These are phyloP conservation scores for Russula dissimulans DNA, from an alignment of 768 basidiomycete species.

Conservation along the genomic window DNA sequence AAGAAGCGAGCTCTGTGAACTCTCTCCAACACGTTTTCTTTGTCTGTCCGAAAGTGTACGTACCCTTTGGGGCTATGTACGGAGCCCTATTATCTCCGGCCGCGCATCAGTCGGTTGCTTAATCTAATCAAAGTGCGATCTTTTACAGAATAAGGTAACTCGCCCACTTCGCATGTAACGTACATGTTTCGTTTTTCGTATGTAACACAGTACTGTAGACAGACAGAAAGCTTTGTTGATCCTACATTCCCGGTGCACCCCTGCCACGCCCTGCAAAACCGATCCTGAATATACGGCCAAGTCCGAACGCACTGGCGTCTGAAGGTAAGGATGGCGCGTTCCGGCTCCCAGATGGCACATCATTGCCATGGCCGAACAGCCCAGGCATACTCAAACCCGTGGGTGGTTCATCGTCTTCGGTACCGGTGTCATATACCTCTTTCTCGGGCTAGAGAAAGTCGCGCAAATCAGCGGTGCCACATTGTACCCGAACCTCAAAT, in stretches of 20 bases:
- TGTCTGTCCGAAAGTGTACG: not conserved
- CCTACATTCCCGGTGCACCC: not conserved
- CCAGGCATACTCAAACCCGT: constrained; percentile 25
- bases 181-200: not conserved
- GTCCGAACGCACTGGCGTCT: constrained; percentile 13
- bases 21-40: not conserved
- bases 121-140: not conserved
- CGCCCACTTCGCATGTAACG: not conserved
- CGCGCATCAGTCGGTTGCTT: not conserved
- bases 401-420: constrained; percentile 4
- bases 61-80: not conserved
- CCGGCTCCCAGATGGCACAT: constrained; percentile 14
- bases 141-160: not conserved
- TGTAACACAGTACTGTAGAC: not conserved
- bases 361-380: constrained; percentile 17
- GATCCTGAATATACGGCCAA: constrained; percentile 36
- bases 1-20: not conserved
- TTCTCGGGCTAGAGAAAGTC: constrained; percentile 25
- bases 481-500: not conserved
- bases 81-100: not conserved
- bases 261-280: constrained; percentile 51
- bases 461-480: not conserved
- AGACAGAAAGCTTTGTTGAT: not conserved
- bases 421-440: constrained; percentile 27
- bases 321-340: constrained; percentile 15